Base-by-base conservation (phyloP, 2,329 filamentous ascomycete species). In the Zymoseptoria passerinii region DNA sequence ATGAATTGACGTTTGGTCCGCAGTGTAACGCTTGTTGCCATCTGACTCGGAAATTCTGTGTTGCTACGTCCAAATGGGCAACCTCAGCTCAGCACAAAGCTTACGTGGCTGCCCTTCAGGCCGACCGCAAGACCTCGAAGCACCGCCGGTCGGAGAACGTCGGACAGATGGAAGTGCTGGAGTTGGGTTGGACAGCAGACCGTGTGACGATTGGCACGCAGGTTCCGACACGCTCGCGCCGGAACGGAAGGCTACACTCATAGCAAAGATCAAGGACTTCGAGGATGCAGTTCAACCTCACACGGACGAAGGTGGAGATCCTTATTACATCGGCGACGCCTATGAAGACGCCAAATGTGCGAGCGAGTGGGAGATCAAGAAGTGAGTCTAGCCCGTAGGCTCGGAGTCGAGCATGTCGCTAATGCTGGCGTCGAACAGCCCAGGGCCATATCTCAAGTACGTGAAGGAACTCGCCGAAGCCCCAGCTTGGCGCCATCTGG, bases 251-350 rank as follows among this genome's bases (percentile, higher is more conserved):
- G 23, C 8, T 52, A n/a, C 20, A n/a, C 20, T 27, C 18, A 20
- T 27, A 16, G 18, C 18, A 10, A 63, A 57, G 44, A 35, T 59
- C 23, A 18, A 40, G 3, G 16, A 27, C 1, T 55, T 51, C 9
- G 54, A 56, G 53, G 60, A 61, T 35, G 57, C 59, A 10, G 56
- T 65, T 40, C 65, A 64, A 55, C 63, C 65, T n/a, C 65, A 67
- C 55, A 66, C 63, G 5, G 63, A 64, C 50, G 65, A 61, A 27
- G 62, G 59, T 3, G 63, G 63, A 18, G 63, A 67, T 52, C 54
- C 61, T 6, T 60, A 65, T 55, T 63, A 59, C 48, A 65, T 68
- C 10, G 65, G 65, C 8, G 65, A 66, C 55, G 51, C 53, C 13
- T 65, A 68, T 50, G 63, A 61, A 20, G 44, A 49, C 1, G 53